A percentile compares a stretch with the other conserved stretches of the same genome.
These are phyloP conservation scores for Paramecium caudatum DNA, from an alignment of 73 alveolate species.

Conservation along the genomic window DNA sequence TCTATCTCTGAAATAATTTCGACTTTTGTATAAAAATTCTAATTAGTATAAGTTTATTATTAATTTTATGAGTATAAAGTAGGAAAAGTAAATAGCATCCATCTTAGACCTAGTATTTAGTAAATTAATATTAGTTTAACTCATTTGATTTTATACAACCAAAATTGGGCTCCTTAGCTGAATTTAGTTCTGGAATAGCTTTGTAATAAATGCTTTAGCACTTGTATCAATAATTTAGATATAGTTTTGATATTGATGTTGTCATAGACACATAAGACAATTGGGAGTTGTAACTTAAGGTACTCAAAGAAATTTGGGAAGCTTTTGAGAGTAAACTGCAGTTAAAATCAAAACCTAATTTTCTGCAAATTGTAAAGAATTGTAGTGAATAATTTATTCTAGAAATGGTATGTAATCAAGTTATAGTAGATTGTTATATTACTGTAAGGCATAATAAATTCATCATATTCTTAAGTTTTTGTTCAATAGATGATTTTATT, in stretches of 20 bases:
- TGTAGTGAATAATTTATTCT: conserved; percentile 5
- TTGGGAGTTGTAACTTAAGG: conserved; percentile 20
- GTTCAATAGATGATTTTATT: conserved; percentile 2
- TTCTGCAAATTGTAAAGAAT: conserved; percentile 26
- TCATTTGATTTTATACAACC: conserved; percentile 34
- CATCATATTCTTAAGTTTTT: not conserved
- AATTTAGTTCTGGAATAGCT: conserved; percentile 27
- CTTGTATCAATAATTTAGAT: not conserved
- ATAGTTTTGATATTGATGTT: conserved; percentile 1
- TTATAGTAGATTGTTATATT: not conserved
- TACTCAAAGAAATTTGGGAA: conserved; percentile 12
- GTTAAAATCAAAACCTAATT: conserved; percentile 39
- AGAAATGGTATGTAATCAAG: conserved; percentile 1
- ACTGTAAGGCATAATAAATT: not conserved
- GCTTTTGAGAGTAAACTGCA: not conserved
- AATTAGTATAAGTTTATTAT: not conserved
- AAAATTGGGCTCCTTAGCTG: not conserved
- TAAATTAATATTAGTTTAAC: not conserved
- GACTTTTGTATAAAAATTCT: not conserved
- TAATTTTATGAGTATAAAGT: conserved; percentile 18
- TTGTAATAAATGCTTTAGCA: not conserved
- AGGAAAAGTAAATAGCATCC: conserved; percentile 2
- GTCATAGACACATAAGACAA: not conserved
- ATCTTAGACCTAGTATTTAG: not conserved
- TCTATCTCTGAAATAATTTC: no score